Evolutionary conservation across 768 basidiomycete species (phyloP).

Genomic region (Hericium alpestre): DNA sequence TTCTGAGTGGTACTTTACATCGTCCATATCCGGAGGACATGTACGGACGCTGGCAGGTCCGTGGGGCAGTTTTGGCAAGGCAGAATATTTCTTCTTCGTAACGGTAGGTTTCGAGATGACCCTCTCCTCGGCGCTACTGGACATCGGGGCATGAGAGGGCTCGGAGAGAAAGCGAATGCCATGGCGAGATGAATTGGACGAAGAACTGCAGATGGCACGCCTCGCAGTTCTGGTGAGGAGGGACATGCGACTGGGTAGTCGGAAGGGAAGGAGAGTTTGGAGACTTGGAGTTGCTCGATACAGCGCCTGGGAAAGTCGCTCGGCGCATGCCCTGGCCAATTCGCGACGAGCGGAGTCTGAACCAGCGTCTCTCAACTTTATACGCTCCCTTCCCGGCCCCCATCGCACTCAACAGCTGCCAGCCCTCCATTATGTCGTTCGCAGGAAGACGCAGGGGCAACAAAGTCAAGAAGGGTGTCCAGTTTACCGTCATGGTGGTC

Average conservation of each 20-base stretch:
- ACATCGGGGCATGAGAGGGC: not conserved
- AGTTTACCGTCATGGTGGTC: slow-evolving; percentile 96
- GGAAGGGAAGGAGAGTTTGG: not conserved
- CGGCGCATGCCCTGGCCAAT: not conserved
- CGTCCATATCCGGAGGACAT: slow-evolving; percentile 1
- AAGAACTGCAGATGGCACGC: not conserved
- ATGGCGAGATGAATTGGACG: too few species aligned
- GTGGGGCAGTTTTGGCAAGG: slow-evolving; percentile 39
- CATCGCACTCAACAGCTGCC: too few species aligned
- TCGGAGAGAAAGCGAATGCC: not conserved
- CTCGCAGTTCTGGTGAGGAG: not conserved
- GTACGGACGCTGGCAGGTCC: not conserved
- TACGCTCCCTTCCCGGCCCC: slow-evolving; percentile 4
- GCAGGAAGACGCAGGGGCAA: slow-evolving; percentile 80
- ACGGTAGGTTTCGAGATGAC: slow-evolving; percentile 9
- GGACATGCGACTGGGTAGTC: not conserved
- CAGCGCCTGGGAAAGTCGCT: too few species aligned
- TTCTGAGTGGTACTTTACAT: not conserved
- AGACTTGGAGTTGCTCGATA: too few species aligned
- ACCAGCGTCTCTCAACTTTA: slow-evolving; percentile 12
- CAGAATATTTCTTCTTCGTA: slow-evolving; percentile 43
- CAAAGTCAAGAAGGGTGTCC: slow-evolving; percentile 98
- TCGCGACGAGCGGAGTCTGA: slow-evolving; percentile 10
- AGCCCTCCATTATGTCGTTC: slow-evolving; percentile 51
- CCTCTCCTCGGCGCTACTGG: not conserved